Evolutionary conservation across 164 flowering plant genomes (phyloP).

Genomic region (Berberis thunbergii): DNA sequence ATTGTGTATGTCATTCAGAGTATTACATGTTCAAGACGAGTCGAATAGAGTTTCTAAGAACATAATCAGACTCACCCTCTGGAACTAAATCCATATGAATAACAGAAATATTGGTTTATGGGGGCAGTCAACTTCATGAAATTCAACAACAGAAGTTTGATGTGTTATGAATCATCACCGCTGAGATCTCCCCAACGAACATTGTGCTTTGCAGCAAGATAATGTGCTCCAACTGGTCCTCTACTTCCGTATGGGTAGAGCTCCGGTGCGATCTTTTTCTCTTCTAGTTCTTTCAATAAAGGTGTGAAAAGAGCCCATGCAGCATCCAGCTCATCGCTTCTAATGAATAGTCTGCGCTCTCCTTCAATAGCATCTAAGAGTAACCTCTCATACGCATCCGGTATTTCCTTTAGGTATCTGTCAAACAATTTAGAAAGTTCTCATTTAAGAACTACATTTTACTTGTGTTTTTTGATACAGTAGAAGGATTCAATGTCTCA

Average conservation of each 20-base stretch:
- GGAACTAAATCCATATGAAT: background rate
- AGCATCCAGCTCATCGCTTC: slow-evolving; percentile 89
- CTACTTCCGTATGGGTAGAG: slow-evolving; percentile 88
- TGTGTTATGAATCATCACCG: slow-evolving; percentile 10
- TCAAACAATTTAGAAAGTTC: background rate
- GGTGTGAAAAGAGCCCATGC: slow-evolving; percentile 94
- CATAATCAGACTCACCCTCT: background rate
- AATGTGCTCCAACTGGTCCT: slow-evolving; percentile 95
- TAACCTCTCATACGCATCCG: slow-evolving; percentile 95
- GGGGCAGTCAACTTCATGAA: background rate
- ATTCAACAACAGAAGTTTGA: background rate
- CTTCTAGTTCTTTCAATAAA: slow-evolving; percentile 65
- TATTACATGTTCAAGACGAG: no score
- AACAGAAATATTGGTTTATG: background rate
- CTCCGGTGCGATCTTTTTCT: slow-evolving; percentile 74
- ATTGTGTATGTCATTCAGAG: no score
- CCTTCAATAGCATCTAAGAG: slow-evolving; percentile 91
- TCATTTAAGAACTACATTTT: background rate
- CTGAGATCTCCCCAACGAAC: slow-evolving; percentile 86
- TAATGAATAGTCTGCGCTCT: slow-evolving; percentile 75
- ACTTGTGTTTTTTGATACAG: no score
- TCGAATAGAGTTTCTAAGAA: background rate
- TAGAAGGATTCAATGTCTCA: no score
- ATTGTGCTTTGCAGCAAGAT: slow-evolving; percentile 79
- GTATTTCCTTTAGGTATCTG: slow-evolving; percentile 82